Base-by-base conservation (phyloP, 2,329 filamentous ascomycete genomes). In the Sporothrix euskadiensis region DNA sequence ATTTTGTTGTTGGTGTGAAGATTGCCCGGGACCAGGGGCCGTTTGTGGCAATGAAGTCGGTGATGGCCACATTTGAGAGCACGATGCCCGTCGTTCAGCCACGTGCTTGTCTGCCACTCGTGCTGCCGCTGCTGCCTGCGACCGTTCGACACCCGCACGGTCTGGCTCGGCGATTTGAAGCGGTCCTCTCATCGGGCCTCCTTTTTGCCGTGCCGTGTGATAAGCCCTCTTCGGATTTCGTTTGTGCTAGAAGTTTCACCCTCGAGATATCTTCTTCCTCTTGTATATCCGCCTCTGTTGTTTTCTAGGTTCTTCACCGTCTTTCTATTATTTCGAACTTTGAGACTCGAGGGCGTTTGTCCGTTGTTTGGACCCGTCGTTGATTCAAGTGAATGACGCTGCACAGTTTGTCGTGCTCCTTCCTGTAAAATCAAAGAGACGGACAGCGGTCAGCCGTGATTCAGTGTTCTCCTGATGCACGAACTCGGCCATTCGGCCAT, bases 51-150 rank as follows among this genome's bases (percentile, higher is more conserved):
- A 16, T 19, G 65, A 22, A 3, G 65, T 22, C n/a, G 65, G 44
- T 7, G 65, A 68, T 32, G 47, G 65, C 65, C 65, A 68, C 65
- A 68, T 68, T 22, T 44, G 61, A 2, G 61, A 66, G n/a, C 39
- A 47, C 39, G 39, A 66, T 47, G 61, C 9, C 2, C 61, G 39
- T 44, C 44, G 10, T 30, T 52, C 65, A 4, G 65, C 44, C 52
- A 14, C 39, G 12, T 30, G 61, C n/a, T 66, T 44, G 35, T 66
- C 61, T 66, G n/a, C 22, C 22, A 66, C 41, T 9, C 61, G 39
- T 26, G 57, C 57, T 39, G 57, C 61, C n/a, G 39, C 61, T 7
- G n/a, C 32, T n/a, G 59, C 59, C 12, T 44, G 59, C 44, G 59
- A 8, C 32, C 47, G 47, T 52, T 52, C n/a, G 47, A 9, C 30